phyloP scores from a whole-genome alignment of 768 basidiomycete genomes.

The Calocybe indica region DNA sequence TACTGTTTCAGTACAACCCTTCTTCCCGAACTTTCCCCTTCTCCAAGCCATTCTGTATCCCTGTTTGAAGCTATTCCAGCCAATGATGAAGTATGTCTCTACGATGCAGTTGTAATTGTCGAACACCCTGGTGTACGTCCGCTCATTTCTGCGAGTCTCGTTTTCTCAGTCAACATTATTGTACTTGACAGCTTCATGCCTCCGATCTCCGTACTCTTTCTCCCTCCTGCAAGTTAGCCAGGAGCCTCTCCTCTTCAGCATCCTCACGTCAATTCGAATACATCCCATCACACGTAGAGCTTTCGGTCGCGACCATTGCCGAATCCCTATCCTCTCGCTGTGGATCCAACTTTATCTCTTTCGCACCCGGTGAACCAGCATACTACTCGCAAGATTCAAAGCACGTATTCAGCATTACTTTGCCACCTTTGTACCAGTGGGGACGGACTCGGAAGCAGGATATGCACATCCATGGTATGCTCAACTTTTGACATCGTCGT shows the following conservation, averaged over 20 bases:
- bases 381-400: constrained; percentile 33
- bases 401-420: constrained; percentile 49
- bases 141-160: not conserved
- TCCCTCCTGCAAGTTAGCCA: constrained; percentile 43
- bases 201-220: constrained; percentile 66
- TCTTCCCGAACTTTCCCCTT: constrained; percentile 36
- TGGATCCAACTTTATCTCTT: constrained; percentile 40
- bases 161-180: not conserved
- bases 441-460: constrained; percentile 34
- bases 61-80: constrained; percentile 40
- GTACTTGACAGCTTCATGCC: constrained; percentile 52
- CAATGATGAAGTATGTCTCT: constrained; percentile 46
- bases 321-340: constrained; percentile 46
- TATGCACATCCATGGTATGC: constrained; percentile 52
- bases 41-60: constrained; percentile 20
- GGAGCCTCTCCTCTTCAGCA: constrained; percentile 40
- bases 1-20: constrained; percentile 35
- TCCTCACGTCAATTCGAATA: constrained; percentile 62
- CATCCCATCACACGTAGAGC: constrained; percentile 26
- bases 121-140: constrained; percentile 67
- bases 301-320: constrained; percentile 29
- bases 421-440: constrained; percentile 39
- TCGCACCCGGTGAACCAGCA: constrained; percentile 30
- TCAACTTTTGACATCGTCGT: not conserved
- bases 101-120: constrained; percentile 62